Conservation (phyloP, 2,329 filamentous ascomycete species). For the Colletotrichum tropicicola region DNA sequence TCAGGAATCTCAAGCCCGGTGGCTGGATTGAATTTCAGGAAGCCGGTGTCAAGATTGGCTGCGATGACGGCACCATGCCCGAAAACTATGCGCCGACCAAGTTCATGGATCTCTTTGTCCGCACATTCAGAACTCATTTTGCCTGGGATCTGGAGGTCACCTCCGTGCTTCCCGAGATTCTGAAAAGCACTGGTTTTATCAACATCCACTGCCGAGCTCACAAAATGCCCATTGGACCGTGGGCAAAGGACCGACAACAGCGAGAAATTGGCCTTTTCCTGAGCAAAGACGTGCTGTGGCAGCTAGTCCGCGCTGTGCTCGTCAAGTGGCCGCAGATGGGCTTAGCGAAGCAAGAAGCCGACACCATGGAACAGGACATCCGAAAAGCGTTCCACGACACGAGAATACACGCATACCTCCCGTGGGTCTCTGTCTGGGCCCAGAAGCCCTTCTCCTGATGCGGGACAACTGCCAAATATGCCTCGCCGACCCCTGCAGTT, state of each 20-base stretch:
- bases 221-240: slow-evolving; percentile 46
- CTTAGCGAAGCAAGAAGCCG: slow-evolving; percentile 43
- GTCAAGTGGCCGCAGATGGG: slow-evolving; percentile 40
- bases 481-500: background rate
- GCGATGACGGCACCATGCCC: slow-evolving; percentile 39
- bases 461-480: background rate
- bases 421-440: slow-evolving; percentile 48
- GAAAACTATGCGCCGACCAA: slow-evolving; percentile 26
- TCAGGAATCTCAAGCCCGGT: slow-evolving; percentile 46
- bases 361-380: slow-evolving; percentile 40
- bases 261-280: slow-evolving; percentile 49
- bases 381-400: slow-evolving; percentile 42
- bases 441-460: slow-evolving; percentile 41
- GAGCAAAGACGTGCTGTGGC: slow-evolving; percentile 40
- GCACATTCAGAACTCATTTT: slow-evolving; percentile 41
- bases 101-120: slow-evolving; percentile 43
- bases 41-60: slow-evolving; percentile 40
- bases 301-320: slow-evolving; percentile 45
- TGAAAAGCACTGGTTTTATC: slow-evolving; percentile 44
- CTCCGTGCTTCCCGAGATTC: slow-evolving; percentile 36
- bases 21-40: slow-evolving; percentile 52
- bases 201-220: slow-evolving; percentile 41
- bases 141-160: slow-evolving; percentile 46
- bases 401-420: slow-evolving; percentile 42
- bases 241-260: slow-evolving; percentile 43